Percentiles rank a stretch among this genome's conserved stretches.
These are phyloP conservation scores for Tetradesmus lagerheimii DNA, from an alignment of 139 green algal species.

Conservation along the genomic window DNA sequence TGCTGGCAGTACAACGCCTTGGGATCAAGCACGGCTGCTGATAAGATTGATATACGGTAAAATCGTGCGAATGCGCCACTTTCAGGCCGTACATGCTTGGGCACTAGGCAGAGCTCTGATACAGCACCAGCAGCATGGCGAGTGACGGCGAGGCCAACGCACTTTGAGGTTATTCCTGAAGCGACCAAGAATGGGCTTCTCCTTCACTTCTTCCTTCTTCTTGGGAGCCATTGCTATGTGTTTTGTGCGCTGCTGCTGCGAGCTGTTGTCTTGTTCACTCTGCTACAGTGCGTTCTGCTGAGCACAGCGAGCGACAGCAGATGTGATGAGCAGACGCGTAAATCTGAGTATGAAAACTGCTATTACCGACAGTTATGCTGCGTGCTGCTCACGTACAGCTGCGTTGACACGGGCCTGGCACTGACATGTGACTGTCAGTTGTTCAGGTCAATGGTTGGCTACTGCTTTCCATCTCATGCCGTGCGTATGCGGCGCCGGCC, in stretches of 20 bases:
- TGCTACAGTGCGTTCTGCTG: neutral
- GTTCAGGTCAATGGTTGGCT: neutral
- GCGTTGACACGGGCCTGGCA: neutral
- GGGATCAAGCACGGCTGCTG: neutral
- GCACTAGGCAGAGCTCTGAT: neutral
- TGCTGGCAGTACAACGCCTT: neutral
- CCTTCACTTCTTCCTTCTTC: slow-evolving; percentile 82
- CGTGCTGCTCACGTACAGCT: neutral
- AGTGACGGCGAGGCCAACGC: slow-evolving; percentile 6
- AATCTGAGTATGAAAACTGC: neutral
- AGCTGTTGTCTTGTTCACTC: neutral
- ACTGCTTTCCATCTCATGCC: too few relatives aligned
- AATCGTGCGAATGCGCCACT: neutral
- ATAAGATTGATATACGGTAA: neutral
- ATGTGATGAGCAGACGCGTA: neutral
- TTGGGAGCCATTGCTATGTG: slow-evolving; percentile 81
- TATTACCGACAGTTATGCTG: neutral
- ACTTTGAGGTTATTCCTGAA: slow-evolving; percentile 82
- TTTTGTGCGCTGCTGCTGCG: neutral
- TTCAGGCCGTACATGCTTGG: neutral
- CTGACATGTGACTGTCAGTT: neutral
- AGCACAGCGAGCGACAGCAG: neutral
- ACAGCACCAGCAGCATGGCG: neutral
- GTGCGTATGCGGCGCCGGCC: too few relatives aligned
- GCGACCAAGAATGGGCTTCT: slow-evolving; percentile 91